These are phyloP conservation scores for Monosporascus sp. DNA, from an alignment of 2,329 filamentous ascomycete genomes.

Conservation along the genomic window DNA sequence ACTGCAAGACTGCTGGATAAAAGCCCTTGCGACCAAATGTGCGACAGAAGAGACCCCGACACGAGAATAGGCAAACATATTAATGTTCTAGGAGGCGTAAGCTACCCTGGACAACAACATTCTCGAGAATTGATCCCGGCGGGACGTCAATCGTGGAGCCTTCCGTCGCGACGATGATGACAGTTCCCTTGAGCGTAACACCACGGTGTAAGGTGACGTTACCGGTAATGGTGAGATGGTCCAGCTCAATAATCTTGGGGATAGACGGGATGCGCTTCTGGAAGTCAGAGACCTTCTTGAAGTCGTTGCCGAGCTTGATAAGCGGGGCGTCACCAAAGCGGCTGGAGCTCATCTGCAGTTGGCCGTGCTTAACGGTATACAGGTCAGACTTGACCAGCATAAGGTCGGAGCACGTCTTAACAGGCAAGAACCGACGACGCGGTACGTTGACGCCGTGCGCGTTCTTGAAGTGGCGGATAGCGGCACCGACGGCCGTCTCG, in stretches of 20 bases:
- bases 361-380: slow-evolving; percentile 97
- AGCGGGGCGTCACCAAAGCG: slow-evolving; percentile 94
- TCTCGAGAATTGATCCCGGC: slow-evolving; percentile 93
- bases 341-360: slow-evolving; percentile 93
- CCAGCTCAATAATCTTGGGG: slow-evolving; percentile 84
- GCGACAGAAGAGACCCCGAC: neutral
- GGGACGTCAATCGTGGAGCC: slow-evolving; percentile 97
- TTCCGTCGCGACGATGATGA: slow-evolving; percentile 98
- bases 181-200: slow-evolving; percentile 93
- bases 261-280: slow-evolving; percentile 82
- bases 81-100: slow-evolving; percentile 69
- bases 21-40: neutral
- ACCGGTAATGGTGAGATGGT: slow-evolving; percentile 95
- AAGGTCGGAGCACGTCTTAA: slow-evolving; percentile 99
- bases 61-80: slow-evolving; percentile 8
- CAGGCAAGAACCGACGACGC: slow-evolving; percentile 93
- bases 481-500: slow-evolving; percentile 96
- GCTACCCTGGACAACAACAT: slow-evolving; percentile 97
- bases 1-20: neutral
- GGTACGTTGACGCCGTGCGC: slow-evolving; percentile 99
- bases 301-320: slow-evolving; percentile 98
- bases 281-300: slow-evolving; percentile 99
- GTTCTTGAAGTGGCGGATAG: slow-evolving; percentile 98
- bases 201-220: slow-evolving; percentile 94
- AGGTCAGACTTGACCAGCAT: slow-evolving; percentile 99